Percentiles rank a stretch among this genome's conserved stretches.
Evolutionary conservation across 495 filamentous ascomycete species (phyloP).

Genomic region (Lichenothelia convexa): DNA sequence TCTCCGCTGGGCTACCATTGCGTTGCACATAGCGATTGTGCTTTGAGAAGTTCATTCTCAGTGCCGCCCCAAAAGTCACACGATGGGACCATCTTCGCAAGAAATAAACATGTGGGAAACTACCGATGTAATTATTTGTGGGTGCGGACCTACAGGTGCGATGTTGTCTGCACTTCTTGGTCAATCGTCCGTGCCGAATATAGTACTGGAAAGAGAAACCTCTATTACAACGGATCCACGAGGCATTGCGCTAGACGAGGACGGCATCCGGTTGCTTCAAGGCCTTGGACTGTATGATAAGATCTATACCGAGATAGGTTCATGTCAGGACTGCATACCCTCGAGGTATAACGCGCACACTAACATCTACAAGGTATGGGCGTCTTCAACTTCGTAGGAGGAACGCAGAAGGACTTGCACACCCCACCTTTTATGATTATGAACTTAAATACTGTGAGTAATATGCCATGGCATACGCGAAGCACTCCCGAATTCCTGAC

Average conservation of each 20-base stretch:
- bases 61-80: too few species aligned
- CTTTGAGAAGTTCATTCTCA: too few species aligned
- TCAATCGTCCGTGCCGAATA: conserved; percentile 17
- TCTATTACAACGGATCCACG: conserved; percentile 31
- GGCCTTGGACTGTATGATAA: conserved; percentile 26
- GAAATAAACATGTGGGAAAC: too few species aligned
- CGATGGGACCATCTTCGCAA: too few species aligned
- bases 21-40: too few species aligned
- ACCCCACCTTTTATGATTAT: background rate
- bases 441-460: too few species aligned
- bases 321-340: conserved; percentile 12
- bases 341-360: conserved; percentile 14
- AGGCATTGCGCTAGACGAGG: conserved; percentile 32
- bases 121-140: conserved; percentile 2
- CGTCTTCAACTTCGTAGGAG: conserved; percentile 15
- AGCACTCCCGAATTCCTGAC: conserved; percentile 13
- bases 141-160: conserved; percentile 3
- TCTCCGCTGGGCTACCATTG: too few species aligned
- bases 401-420: conserved; percentile 6
- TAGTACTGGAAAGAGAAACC: conserved; percentile 27
- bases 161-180: conserved; percentile 12
- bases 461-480: background rate
- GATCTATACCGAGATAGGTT: conserved; percentile 21
- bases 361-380: conserved; percentile 18
- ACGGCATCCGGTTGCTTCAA: conserved; percentile 30